Conservation (phyloP, 225 moss, liverwort and hornwort species). For the Anthoceros angustus region DNA sequence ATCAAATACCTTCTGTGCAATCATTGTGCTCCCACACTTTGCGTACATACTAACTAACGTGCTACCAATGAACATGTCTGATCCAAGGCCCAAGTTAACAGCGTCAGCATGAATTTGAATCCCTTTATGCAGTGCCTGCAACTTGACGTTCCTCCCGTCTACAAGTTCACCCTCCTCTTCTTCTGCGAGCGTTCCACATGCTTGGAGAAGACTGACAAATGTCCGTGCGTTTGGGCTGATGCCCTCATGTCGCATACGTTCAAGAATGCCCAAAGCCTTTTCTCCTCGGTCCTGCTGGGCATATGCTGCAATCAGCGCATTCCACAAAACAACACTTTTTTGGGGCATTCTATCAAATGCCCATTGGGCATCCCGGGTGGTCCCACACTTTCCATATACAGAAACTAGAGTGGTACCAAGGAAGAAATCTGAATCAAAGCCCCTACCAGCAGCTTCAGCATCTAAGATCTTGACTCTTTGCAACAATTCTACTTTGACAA, state of each 20-base stretch:
- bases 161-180: neutral
- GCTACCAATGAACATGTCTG: neutral
- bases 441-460: neutral
- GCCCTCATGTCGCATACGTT: neutral
- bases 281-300: neutral
- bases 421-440: neutral
- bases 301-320: neutral
- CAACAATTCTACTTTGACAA: neutral
- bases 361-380: neutral
- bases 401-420: neutral
- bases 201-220: neutral
- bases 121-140: neutral
- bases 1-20: neutral
- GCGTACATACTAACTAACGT: neutral
- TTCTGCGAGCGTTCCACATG: neutral
- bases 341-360: neutral
- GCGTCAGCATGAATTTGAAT: neutral
- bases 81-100: neutral
- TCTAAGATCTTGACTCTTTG: neutral
- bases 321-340: neutral
- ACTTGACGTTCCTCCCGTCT: neutral
- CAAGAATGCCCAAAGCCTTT: neutral
- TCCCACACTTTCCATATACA: neutral
- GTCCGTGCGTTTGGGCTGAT: neutral
- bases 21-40: neutral